A percentile compares a stretch with the other conserved stretches of the same genome.
These are phyloP conservation scores for Multifurca ochricompacta DNA, from an alignment of 768 basidiomycete species.

Conservation along the genomic window DNA sequence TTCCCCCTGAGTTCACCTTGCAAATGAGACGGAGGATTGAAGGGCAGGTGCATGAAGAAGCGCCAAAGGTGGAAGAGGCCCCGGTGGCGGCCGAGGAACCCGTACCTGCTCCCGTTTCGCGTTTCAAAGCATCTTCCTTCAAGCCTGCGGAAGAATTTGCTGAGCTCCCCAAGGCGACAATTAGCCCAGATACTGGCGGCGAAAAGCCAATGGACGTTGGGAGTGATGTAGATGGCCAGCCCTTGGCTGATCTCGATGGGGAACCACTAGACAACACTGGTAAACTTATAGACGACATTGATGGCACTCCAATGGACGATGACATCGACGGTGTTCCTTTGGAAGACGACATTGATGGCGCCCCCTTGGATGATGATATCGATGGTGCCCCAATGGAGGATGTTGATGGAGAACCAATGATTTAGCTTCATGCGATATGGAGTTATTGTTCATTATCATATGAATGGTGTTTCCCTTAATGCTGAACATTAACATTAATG, in stretches of 20 bases:
- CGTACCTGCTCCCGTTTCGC: slow-evolving; percentile 34
- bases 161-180: slow-evolving; percentile 23
- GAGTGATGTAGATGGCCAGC: slow-evolving; percentile 46
- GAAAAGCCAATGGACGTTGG: slow-evolving; percentile 36
- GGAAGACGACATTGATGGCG: slow-evolving; percentile 21
- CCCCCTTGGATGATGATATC: slow-evolving; percentile 24
- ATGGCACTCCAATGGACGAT: slow-evolving; percentile 36
- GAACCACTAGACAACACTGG: slow-evolving; percentile 32
- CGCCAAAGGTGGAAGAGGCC: slow-evolving; percentile 16
- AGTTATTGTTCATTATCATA: background rate
- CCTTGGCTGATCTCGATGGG: slow-evolving; percentile 40
- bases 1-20: slow-evolving; percentile 76
- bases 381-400: slow-evolving; percentile 30
- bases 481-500: slow-evolving; percentile 2
- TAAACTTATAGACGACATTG: slow-evolving; percentile 27
- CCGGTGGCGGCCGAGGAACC: slow-evolving; percentile 28
- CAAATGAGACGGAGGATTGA: slow-evolving; percentile 71
- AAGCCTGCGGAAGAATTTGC: slow-evolving; percentile 50
- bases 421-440: background rate
- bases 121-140: slow-evolving; percentile 75
- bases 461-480: background rate
- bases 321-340: slow-evolving; percentile 19
- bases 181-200: slow-evolving; percentile 30
- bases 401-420: slow-evolving; percentile 31
- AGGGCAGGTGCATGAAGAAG: slow-evolving; percentile 36